Evolutionary conservation across 129 eudicot species (phyloP).

Genomic region (Arctium lappa): DNA sequence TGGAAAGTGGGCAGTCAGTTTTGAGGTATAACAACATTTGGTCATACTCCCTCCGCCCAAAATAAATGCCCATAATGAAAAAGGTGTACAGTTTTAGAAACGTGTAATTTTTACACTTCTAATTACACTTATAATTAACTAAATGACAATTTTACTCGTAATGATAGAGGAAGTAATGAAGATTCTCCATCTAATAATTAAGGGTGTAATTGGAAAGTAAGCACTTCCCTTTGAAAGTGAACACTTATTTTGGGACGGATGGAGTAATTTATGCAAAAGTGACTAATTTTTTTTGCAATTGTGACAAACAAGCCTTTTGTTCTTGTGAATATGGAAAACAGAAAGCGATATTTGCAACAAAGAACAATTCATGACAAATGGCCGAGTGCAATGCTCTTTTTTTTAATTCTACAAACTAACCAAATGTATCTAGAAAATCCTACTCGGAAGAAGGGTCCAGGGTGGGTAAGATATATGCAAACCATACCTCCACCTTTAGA

Average conservation of each 20-base stretch:
- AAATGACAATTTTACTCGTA: neutral
- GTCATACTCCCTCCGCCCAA: neutral
- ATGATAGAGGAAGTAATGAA: too few relatives aligned
- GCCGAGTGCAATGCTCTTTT: neutral
- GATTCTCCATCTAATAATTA: neutral
- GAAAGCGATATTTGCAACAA: neutral
- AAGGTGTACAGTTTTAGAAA: too few relatives aligned
- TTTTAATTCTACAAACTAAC: neutral
- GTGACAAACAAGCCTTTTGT: constrained; percentile 1
- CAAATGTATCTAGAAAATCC: neutral
- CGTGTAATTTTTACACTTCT: neutral
- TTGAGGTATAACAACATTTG: constrained; percentile 50
- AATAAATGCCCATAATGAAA: neutral
- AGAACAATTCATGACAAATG: neutral
- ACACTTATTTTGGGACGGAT: neutral
- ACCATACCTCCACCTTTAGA: too few relatives aligned
- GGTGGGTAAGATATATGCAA: too few relatives aligned
- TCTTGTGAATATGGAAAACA: neutral
- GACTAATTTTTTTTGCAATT: neutral
- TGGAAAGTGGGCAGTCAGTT: constrained; percentile 96
- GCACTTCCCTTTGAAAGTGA: neutral
- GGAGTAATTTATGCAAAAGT: neutral
- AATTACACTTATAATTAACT: neutral
- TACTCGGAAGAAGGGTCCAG: neutral
- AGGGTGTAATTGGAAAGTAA: neutral